Conservation (phyloP, 2,329 filamentous ascomycete species). For the Neopestalotiopsis clavispora region DNA sequence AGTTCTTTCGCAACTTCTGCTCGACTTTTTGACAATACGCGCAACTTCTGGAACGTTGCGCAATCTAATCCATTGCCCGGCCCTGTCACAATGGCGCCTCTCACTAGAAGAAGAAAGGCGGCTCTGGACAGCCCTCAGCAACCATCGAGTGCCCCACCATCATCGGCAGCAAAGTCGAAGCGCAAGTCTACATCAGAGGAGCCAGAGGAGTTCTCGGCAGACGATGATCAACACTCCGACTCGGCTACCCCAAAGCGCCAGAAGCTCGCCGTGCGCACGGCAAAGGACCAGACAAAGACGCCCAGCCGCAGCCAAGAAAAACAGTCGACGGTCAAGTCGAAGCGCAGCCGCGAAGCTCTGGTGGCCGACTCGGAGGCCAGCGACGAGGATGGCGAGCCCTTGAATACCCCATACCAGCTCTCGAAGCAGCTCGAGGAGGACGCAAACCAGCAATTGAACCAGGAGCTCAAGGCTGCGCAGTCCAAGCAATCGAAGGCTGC, state of each 20-base stretch:
- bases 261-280: slow-evolving; percentile 28
- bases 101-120: slow-evolving; percentile 31
- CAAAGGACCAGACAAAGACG: slow-evolving; percentile 16
- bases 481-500: not conserved
- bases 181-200: slow-evolving; percentile 10
- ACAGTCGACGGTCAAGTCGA: slow-evolving; percentile 28
- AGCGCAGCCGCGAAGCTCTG: slow-evolving; percentile 22
- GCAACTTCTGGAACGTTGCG: not conserved
- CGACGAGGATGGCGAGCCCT: slow-evolving; percentile 15
- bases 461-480: slow-evolving; percentile 23
- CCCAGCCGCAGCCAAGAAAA: slow-evolving; percentile 26
- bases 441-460: slow-evolving; percentile 32
- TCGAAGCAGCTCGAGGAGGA: slow-evolving; percentile 38
- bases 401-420: slow-evolving; percentile 28
- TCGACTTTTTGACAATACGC: not conserved
- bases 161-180: slow-evolving; percentile 8
- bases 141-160: slow-evolving; percentile 2
- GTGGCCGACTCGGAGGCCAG: slow-evolving; percentile 32
- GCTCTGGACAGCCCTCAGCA: slow-evolving; percentile 13
- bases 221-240: not conserved
- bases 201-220: not conserved
- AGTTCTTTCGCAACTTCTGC: not conserved
- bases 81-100: slow-evolving; percentile 27
- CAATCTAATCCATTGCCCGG: not conserved
- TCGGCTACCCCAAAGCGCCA: slow-evolving; percentile 19